These are phyloP conservation scores for Ilex aquifolium DNA, from an alignment of 257 asterid species.

Conservation along the genomic window DNA sequence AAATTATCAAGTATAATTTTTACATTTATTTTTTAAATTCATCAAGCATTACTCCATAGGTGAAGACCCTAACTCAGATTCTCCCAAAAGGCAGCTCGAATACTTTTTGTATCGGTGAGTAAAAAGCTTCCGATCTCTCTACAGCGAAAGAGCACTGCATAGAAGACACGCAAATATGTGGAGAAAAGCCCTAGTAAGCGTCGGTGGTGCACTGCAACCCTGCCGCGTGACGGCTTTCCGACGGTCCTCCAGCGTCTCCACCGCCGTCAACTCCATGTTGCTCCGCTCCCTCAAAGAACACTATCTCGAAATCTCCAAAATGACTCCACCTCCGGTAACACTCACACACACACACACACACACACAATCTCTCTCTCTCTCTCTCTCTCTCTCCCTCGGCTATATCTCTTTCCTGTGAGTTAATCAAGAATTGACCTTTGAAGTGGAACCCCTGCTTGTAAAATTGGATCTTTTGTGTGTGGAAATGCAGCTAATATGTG, in stretches of 20 bases:
- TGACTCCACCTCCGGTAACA: constrained; percentile 84
- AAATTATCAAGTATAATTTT: no score
- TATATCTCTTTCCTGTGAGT: neutral
- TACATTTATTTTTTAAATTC: no score
- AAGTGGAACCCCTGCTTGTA: neutral
- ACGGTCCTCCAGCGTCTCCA: constrained; percentile 37
- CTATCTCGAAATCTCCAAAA: constrained; percentile 72
- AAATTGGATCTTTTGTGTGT: neutral
- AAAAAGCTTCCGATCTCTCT: no score
- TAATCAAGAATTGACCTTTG: no score
- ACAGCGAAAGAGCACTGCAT: neutral
- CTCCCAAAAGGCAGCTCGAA: no score
- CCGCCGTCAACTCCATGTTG: constrained; percentile 58
- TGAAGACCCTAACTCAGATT: no score
- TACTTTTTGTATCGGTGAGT: no score
- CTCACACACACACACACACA: no score
- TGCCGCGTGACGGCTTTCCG: constrained; percentile 39
- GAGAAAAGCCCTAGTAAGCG: constrained; percentile 40
- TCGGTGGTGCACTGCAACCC: constrained; percentile 34
- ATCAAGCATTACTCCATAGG: no score
- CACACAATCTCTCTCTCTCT: neutral
- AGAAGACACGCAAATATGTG: constrained; percentile 19
- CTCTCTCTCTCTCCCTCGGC: neutral
- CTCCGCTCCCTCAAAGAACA: constrained; percentile 94
- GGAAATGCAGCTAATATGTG: no score